Evolutionary conservation across 345 rosid species (phyloP).

Genomic region (Gossypium australe): DNA sequence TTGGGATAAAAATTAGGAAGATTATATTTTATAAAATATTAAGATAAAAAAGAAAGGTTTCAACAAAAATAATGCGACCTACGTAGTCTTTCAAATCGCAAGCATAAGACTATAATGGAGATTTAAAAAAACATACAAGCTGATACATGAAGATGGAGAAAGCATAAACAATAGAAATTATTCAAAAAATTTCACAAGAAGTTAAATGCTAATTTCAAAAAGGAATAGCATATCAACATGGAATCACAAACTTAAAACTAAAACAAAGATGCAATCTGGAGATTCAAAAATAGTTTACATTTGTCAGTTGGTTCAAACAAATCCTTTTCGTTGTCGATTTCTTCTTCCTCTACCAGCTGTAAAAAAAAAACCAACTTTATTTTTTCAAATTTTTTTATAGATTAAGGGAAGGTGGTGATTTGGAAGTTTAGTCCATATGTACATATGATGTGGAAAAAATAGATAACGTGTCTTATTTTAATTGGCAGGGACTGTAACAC

Average conservation of each 20-base stretch:
- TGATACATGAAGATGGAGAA: neutral
- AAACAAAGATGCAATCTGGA: neutral
- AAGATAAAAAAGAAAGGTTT: too few species aligned
- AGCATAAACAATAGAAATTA: neutral
- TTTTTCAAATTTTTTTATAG: too few species aligned
- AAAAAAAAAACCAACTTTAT: neutral
- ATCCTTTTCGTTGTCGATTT: conserved; percentile 59
- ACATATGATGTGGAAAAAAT: too few species aligned
- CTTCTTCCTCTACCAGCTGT: conserved; percentile 70
- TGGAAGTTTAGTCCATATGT: too few species aligned
- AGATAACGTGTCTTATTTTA: too few species aligned
- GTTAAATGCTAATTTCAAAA: neutral
- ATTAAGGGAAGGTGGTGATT: too few species aligned
- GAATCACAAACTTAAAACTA: neutral
- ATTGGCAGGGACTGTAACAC: too few species aligned
- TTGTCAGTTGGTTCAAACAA: conserved; percentile 73
- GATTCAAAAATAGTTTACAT: conserved; percentile 26
- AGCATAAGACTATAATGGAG: neutral
- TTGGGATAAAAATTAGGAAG: too few species aligned
- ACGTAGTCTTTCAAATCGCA: neutral
- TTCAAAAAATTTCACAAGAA: neutral
- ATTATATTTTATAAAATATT: too few species aligned
- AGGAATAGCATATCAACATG: neutral
- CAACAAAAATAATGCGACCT: neutral
- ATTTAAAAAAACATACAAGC: neutral